These are phyloP conservation scores for Bullera alba DNA, from an alignment of 768 basidiomycete species.

Conservation along the genomic window DNA sequence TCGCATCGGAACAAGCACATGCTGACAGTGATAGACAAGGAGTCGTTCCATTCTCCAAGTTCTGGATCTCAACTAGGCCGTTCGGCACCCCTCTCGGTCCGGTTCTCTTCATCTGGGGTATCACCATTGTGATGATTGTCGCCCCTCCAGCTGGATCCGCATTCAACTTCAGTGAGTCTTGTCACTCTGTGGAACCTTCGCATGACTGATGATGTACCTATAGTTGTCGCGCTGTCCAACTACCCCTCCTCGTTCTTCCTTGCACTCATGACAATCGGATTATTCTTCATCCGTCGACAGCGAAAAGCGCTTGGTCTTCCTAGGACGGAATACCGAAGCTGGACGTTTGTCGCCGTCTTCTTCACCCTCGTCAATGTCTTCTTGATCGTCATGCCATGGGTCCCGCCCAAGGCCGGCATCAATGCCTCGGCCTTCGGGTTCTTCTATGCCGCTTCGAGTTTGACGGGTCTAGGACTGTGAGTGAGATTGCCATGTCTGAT, in stretches of 20 bases:
- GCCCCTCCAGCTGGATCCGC: conserved; percentile 65
- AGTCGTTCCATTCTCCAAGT: conserved; percentile 54
- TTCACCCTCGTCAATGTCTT: conserved; percentile 34
- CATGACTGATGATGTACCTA: conserved; percentile 25
- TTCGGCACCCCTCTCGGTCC: conserved; percentile 63
- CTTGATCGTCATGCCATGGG: conserved; percentile 47
- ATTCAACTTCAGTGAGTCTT: conserved; percentile 55
- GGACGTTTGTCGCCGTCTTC: conserved; percentile 27
- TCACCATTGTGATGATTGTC: conserved; percentile 56
- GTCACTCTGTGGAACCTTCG: conserved; percentile 51
- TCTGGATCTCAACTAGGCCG: conserved; percentile 66
- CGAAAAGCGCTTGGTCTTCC: conserved; percentile 31
- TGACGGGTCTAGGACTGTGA: conserved; percentile 23
- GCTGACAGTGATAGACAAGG: conserved; percentile 49
- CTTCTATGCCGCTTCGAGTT: conserved; percentile 20
- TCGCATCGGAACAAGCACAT: background rate
- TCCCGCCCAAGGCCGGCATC: conserved; percentile 34
- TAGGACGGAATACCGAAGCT: conserved; percentile 24
- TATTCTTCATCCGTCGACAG: conserved; percentile 43
- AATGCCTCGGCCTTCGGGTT: conserved; percentile 38
- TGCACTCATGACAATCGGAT: conserved; percentile 36
- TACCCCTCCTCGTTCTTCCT: conserved; percentile 36
- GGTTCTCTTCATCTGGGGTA: conserved; percentile 57
- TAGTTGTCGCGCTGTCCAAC: conserved; percentile 20
- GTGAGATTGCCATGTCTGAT: background rate